phyloP scores from a whole-genome alignment of 495 filamentous ascomycete species.

The Podospora anserina region DNA sequence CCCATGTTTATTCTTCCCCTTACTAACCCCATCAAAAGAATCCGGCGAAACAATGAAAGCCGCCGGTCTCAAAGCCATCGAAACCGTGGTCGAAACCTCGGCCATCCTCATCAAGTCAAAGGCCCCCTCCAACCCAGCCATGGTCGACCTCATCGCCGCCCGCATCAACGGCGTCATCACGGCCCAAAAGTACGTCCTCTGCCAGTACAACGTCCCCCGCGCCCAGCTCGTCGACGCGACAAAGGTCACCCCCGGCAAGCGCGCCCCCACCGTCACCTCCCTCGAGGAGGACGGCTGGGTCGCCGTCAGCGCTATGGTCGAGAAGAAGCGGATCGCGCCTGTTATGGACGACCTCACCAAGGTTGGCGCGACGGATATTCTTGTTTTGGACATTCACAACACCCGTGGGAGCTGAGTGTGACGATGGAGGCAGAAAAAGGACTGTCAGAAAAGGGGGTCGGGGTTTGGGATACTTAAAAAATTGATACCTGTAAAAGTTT shows the following conservation, averaged over 20 bases:
- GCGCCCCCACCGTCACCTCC: slow-evolving; percentile 83
- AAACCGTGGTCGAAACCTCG: slow-evolving; percentile 81
- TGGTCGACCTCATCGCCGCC: slow-evolving; percentile 76
- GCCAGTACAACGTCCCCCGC: slow-evolving; percentile 90
- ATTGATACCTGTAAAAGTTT: slow-evolving; percentile 6
- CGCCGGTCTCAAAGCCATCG: slow-evolving; percentile 92
- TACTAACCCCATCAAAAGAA: slow-evolving; percentile 44
- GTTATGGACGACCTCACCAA: slow-evolving; percentile 86
- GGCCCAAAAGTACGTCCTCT: slow-evolving; percentile 91
- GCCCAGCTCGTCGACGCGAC: slow-evolving; percentile 60
- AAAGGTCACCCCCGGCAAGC: slow-evolving; percentile 87
- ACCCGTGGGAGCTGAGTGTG: slow-evolving; percentile 48
- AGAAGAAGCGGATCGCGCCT: slow-evolving; percentile 79
- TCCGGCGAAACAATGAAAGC: slow-evolving; percentile 98
- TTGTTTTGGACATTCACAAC: slow-evolving; percentile 86
- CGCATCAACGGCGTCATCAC: slow-evolving; percentile 91
- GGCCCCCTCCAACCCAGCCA: slow-evolving; percentile 68
- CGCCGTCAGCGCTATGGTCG: slow-evolving; percentile 89
- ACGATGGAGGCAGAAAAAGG: neutral
- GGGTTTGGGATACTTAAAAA: neutral
- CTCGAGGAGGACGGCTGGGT: slow-evolving; percentile 91
- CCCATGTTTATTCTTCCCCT: neutral
- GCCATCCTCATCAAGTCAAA: slow-evolving; percentile 92
- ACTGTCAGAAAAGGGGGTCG: neutral
- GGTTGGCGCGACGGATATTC: slow-evolving; percentile 80